Evolutionary conservation across 1,139 yeast species (phyloP).

Genomic region (Suhomyces wounanorum): DNA sequence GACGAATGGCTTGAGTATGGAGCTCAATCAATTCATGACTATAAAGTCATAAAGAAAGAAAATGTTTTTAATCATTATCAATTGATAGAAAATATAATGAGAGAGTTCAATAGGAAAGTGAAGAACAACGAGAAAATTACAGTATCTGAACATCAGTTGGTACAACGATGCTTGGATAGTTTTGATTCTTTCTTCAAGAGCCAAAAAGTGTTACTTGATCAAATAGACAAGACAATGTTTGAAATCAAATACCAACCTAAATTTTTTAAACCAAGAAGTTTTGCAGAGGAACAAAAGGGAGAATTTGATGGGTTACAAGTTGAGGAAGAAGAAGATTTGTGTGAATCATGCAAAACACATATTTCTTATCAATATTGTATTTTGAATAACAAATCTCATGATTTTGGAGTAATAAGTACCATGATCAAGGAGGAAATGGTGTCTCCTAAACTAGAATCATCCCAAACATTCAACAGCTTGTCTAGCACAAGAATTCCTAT

Average conservation of each 20-base stretch:
- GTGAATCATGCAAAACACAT: constrained; percentile 44
- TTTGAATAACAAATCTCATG: constrained; percentile 30
- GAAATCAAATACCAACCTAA: constrained; percentile 18
- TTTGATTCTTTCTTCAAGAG: constrained; percentile 26
- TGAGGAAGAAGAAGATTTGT: constrained; percentile 41
- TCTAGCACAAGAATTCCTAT: constrained; percentile 15
- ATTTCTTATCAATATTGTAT: constrained; percentile 41
- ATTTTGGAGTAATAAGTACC: constrained; percentile 19
- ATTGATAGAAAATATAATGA: constrained; percentile 40
- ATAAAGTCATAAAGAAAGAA: constrained; percentile 55
- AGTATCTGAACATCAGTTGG: constrained; percentile 17
- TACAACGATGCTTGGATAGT: constrained; percentile 26
- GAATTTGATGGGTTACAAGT: constrained; percentile 18
- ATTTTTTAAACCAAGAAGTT: constrained; percentile 16
- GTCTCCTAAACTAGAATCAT: constrained; percentile 4
- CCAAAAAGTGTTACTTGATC: constrained; percentile 17
- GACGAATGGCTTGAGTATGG: constrained; percentile 70
- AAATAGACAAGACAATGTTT: constrained; percentile 16
- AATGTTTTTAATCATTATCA: constrained; percentile 55
- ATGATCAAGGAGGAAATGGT: constrained; percentile 3
- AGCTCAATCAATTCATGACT: constrained; percentile 56
- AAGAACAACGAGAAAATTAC: constrained; percentile 3
- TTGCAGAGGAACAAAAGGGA: constrained; percentile 23
- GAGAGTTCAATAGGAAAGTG: constrained; percentile 19
- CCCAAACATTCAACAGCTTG: background rate